Percentiles rank a stretch among this genome's conserved stretches.
Evolutionary conservation across 2,329 filamentous ascomycete genomes (phyloP).

Genomic region (Cercospora berteroae): DNA sequence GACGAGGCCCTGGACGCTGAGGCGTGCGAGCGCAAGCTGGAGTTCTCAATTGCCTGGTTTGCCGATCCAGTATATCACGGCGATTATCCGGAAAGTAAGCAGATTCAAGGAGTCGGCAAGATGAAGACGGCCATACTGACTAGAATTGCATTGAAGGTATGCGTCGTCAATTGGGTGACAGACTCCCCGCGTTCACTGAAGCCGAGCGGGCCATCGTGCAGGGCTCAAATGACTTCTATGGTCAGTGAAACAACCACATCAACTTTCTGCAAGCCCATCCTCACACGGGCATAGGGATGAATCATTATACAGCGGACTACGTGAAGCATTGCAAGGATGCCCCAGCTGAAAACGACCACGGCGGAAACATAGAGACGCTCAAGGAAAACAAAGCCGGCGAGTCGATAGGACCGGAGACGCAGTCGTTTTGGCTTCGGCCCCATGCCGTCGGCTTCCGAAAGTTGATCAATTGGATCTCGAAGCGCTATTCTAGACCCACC

Average conservation of each 20-base stretch:
- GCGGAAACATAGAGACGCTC: conserved; percentile 72
- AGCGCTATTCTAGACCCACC: conserved; percentile 70
- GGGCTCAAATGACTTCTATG: conserved; percentile 90
- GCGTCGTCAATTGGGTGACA: conserved; percentile 74
- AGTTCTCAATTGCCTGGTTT: conserved; percentile 87
- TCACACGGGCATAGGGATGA: conserved; percentile 41
- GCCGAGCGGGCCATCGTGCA: conserved; percentile 72
- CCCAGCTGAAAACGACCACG: conserved; percentile 62
- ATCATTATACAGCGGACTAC: conserved; percentile 89
- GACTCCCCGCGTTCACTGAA: conserved; percentile 70
- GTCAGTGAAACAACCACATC: conserved; percentile 37
- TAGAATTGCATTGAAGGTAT: conserved; percentile 49
- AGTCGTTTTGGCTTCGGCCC: conserved; percentile 77
- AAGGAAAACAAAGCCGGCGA: conserved; percentile 67
- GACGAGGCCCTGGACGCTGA: conserved; percentile 71
- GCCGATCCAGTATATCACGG: conserved; percentile 84
- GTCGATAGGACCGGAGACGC: conserved; percentile 76
- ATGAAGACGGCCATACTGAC: conserved; percentile 5
- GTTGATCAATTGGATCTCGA: conserved; percentile 72
- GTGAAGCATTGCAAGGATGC: conserved; percentile 66
- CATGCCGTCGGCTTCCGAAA: conserved; percentile 74
- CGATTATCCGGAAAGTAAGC: conserved; percentile 68
- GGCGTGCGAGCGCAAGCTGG: conserved; percentile 75
- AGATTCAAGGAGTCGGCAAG: conserved; percentile 5
- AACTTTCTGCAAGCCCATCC: conserved; percentile 4